Conservation (phyloP, 768 basidiomycete genomes). For the Agrocybe chaxingu region DNA sequence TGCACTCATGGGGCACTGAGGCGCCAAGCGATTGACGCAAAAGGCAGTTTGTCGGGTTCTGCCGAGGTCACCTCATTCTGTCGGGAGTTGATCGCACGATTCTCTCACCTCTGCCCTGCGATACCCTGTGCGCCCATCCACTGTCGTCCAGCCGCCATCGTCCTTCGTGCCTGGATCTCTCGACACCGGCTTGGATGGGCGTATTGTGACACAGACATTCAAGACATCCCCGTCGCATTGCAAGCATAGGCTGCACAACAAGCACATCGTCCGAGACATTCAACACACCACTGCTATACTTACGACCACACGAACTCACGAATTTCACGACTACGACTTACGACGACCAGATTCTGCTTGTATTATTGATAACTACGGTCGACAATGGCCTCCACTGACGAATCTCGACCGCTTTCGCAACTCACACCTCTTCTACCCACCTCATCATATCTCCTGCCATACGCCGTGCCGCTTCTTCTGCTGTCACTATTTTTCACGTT, state of each 20-base stretch:
- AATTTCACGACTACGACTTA: constrained; percentile 11
- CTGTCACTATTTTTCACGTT: constrained; percentile 56
- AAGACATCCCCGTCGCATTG: constrained; percentile 8
- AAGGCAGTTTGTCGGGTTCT: no score
- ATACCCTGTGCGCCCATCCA: no score
- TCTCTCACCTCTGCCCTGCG: no score
- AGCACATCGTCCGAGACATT: constrained; percentile 13
- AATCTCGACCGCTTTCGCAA: constrained; percentile 5
- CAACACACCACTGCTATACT: constrained; percentile 5
- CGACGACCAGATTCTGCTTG: constrained; percentile 8
- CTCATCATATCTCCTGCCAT: constrained; percentile 49
- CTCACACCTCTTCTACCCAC: constrained; percentile 43
- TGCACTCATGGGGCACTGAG: no score
- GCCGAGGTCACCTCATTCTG: no score
- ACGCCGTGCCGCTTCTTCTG: constrained; percentile 58
- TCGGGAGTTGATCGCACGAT: no score
- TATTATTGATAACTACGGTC: constrained; percentile 3
- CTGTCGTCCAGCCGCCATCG: no score
- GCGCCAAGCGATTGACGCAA: no score
- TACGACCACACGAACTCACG: constrained; percentile 6
- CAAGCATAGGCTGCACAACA: constrained; percentile 18
- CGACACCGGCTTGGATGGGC: constrained; percentile 10
- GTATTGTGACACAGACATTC: constrained; percentile 16
- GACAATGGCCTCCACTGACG: constrained; percentile 10
- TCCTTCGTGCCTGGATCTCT: no score